These are phyloP conservation scores for Pelargonium australe DNA, from an alignment of 441 rosid genomes.

Conservation along the genomic window DNA sequence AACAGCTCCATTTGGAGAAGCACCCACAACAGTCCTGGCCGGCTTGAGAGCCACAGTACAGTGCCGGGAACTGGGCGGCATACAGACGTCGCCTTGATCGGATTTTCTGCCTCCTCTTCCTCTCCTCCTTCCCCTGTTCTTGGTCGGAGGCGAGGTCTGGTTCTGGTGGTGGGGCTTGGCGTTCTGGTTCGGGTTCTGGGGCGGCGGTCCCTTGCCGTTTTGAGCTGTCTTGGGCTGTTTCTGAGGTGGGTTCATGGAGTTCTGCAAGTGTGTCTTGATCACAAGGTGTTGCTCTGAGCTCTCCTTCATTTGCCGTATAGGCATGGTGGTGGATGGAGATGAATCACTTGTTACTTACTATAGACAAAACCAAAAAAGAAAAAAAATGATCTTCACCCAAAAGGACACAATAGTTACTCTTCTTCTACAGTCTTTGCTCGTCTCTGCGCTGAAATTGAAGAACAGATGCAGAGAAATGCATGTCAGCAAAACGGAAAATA, in stretches of 20 bases:
- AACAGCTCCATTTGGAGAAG: slow-evolving; percentile 26
- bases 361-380: slow-evolving; percentile 1
- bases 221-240: slow-evolving; percentile 52
- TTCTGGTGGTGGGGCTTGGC: slow-evolving; percentile 40
- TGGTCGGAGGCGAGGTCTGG: slow-evolving; percentile 63
- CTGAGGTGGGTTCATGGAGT: slow-evolving; percentile 46
- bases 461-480: slow-evolving; percentile 26
- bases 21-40: slow-evolving; percentile 26
- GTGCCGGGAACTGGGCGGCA: slow-evolving; percentile 90
- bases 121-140: slow-evolving; percentile 68
- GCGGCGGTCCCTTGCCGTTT: slow-evolving; percentile 66
- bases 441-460: slow-evolving; percentile 22
- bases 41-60: slow-evolving; percentile 58
- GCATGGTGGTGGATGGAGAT: slow-evolving; percentile 40
- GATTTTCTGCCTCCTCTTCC: slow-evolving; percentile 93
- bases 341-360: slow-evolving; percentile 12
- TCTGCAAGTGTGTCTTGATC: slow-evolving; percentile 60
- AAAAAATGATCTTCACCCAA: slow-evolving; percentile 32
- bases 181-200: slow-evolving; percentile 24
- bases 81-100: slow-evolving; percentile 74
- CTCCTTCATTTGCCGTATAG: slow-evolving; percentile 82
- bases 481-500: slow-evolving; percentile 36
- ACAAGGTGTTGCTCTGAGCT: slow-evolving; percentile 62
- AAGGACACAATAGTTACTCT: slow-evolving; percentile 25
- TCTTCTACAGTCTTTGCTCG: slow-evolving; percentile 24